Base-by-base conservation (phyloP, 768 basidiomycete species). In the Kwoniella dendrophila region DNA sequence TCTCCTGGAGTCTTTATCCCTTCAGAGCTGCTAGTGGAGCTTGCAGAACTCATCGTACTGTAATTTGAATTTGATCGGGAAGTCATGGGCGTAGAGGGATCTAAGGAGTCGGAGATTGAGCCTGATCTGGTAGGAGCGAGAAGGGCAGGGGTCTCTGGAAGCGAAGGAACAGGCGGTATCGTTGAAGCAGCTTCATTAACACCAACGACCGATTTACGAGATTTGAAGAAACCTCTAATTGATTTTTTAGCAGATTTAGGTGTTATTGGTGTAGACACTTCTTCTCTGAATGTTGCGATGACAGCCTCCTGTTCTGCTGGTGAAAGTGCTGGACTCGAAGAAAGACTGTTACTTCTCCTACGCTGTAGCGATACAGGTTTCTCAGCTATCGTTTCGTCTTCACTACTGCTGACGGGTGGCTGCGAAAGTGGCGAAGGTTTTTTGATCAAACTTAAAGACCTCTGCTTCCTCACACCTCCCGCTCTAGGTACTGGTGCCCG, bases 1-100 rank as follows among this genome's bases (percentile, higher is more conserved):
- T 70, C 73, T 14, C 11, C 27, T 2, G 73, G 73, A 1, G 73
- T 75, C 36, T 62, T 56, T 29, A 66, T 43, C 2, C 59, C 73
- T 30, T 74, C 70, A 32, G 65, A 66, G 24, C 64, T 67, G 34
- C 63, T 60, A 1, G 61, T 63, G 11, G 71, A 72, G 36, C 56
- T 56, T 29, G 56, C 53, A 22, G 57, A 63, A 27, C 60, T 63
- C n/a, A 66, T 22, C 11, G 64, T 59, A 40, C 68, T 70, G 43
- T 59, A 47, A 29, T 58, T 60, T 1, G 68, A 69, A 43, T 51
- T 67, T 10, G 70, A 70, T 34, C 73, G 60, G 3, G 63, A 63
- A 0, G 67, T 62, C 63, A 66, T 63, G 2, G 70, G 70, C 8
- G 70, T 74, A 24, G 63, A 48, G 10, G 67, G 65, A 36, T 49